Evolutionary conservation across 208 protist species (phyloP), one percentile per base, ranked within the genome.

Genomic region (Acanthamoeba lenticulata): DNA sequence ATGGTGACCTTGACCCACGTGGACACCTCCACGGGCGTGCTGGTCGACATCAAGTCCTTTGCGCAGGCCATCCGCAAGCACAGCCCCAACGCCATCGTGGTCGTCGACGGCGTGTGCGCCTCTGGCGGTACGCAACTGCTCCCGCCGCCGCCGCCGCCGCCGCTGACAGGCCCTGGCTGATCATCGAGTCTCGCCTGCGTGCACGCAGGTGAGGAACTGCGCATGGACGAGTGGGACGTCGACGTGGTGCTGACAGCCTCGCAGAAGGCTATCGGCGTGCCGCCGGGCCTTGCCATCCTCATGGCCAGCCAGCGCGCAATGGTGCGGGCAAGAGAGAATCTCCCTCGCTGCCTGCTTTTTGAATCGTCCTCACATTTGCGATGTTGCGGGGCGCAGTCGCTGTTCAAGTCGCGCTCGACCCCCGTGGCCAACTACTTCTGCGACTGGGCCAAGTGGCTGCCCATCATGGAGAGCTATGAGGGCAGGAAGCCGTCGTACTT

Each of bases 141-240:
- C 24, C 13, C 55, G 1, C 27, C 55, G 21, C 32, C n/a, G 27
- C 17, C 32, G 2, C 27, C 17, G 52, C n/a, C n/a, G n/a, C n/a
- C n/a, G n/a, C n/a, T n/a, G n/a, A n/a, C n/a, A n/a, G n/a, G n/a
- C n/a, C n/a, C n/a, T n/a, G n/a, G n/a, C n/a, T n/a, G n/a, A n/a
- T n/a, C 17, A n/a, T n/a, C n/a, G n/a, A n/a, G 60, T 69, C 19
- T 27, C 60, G 5, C 60, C 5, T 27, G 60, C 27, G 15, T 27
- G 57, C 27, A 65, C 45, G 57, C 57, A 57, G 81, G 57, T 38
- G 91, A 94, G 55, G 91, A 94, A 55, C 69, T 89, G 5, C 91
- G 92, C 85, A 94, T 94, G 92, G 92, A 94, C 67, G 92, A 90
- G 62, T 94, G 92, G 92, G 92, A 86, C 40, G 38, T 94, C 21